Base-by-base conservation (phyloP, 1,284 basidiomycete species). In the Heterobasidion irregulare region DNA sequence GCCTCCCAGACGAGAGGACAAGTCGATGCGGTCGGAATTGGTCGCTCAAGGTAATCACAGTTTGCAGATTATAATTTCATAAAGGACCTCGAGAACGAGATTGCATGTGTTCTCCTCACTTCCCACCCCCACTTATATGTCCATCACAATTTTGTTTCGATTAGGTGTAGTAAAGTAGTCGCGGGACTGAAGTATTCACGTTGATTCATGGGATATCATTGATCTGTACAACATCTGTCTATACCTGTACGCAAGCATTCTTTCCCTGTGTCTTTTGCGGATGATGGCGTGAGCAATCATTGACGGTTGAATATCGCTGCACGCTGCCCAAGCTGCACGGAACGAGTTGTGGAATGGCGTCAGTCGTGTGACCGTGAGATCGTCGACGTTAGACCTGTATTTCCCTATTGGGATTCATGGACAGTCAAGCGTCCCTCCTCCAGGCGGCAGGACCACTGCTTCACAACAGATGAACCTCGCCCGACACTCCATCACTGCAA, bases 401-500 rank as follows among this genome's bases (percentile, higher is more conserved):
- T 41, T 41, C n/a, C 38, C 38, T 5, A 41, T 41, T 41, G 10
- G 10, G 38, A 6, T 8, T 12, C 38, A 41, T 41, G 38, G 12
- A 12, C 38, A 12, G 10, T 10, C 38, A 0, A 41, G 38, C 38
- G 12, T 41, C 38, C n/a, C 12, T 26, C 26, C 26, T 26, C 26
- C 26, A 10, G 38, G 38, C 38, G n/a, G 38, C 38, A 41, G 38
- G 38, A n/a, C 10, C 38, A 10, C 10, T n/a, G 12, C 10, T 12
- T 41, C 38, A n/a, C n/a, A 12, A 41, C 38, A 41, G 38, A 95
- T 96, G 92, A 93, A 96, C 78, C 80, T 95, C 65, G 91, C 86
- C 59, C 83, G 92, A 62, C 89, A 92, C 68, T 84, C 86, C 38
- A 92, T 96, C 70, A 85, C 86, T 60, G 79, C 92, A 41, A 87